Evolutionary conservation across 2,329 filamentous ascomycete species (phyloP).

Genomic region (Colletotrichum kahawae): DNA sequence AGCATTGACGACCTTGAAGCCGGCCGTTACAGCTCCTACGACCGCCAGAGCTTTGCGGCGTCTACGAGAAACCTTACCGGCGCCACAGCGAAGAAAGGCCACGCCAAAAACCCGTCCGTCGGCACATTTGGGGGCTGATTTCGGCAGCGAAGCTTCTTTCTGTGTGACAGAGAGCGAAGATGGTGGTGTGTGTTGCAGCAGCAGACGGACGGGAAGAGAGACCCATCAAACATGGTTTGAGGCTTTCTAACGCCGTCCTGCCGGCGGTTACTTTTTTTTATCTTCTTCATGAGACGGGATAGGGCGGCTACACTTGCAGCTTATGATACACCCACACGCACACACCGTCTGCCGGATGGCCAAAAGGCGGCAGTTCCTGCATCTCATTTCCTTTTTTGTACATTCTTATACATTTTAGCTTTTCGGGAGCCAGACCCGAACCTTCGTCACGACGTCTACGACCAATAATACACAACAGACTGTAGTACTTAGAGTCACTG

Average conservation of each 20-base stretch:
- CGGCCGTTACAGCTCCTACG: not conserved
- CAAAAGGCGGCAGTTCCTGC: conserved; percentile 1
- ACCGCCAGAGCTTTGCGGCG: not conserved
- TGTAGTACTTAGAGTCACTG: not conserved
- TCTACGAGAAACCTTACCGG: not conserved
- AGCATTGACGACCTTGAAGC: not conserved
- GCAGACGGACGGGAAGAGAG: not conserved
- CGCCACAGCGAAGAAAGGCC: not conserved
- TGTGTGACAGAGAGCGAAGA: not conserved
- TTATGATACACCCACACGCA: conserved; percentile 6
- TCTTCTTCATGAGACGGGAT: not conserved
- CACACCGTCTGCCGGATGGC: not conserved
- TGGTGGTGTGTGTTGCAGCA: not conserved
- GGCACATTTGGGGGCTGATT: conserved; percentile 3
- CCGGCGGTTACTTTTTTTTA: not conserved
- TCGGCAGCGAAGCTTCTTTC: not conserved
- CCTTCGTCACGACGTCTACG: not conserved
- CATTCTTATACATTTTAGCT: not conserved
- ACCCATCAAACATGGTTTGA: not conserved
- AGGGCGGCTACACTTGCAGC: not conserved
- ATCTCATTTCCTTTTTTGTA: not conserved
- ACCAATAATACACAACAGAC: not conserved
- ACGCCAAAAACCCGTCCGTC: conserved; percentile 3
- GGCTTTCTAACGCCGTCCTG: not conserved
- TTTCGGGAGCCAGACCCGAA: conserved; percentile 8